These are phyloP conservation scores for Blastocystis sp. DNA, from an alignment of 352 stramenopile genomes.

Conservation along the genomic window DNA sequence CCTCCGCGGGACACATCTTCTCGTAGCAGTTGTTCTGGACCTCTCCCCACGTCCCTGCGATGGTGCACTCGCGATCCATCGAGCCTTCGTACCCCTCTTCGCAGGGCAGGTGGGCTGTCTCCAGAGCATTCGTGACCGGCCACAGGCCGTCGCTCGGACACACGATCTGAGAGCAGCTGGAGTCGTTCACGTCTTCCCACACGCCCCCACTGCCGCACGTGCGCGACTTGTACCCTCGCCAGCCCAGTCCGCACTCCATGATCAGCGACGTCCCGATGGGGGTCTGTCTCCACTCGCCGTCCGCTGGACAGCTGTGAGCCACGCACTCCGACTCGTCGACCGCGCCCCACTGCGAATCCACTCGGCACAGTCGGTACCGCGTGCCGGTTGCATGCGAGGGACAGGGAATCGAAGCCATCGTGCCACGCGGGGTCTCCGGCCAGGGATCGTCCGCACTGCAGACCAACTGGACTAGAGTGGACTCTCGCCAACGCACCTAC, in stretches of 20 bases:
- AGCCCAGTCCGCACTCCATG: background rate
- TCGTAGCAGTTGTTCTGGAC: background rate
- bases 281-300: conserved; percentile 15
- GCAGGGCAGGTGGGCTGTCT: conserved; percentile 12
- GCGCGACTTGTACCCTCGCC: conserved; percentile 1
- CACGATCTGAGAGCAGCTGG: conserved; percentile 14
- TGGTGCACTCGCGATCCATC: background rate
- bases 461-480: background rate
- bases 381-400: background rate
- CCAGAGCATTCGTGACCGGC: conserved; percentile 47
- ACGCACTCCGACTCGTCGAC: conserved; percentile 23
- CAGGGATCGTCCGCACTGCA: conserved; percentile 34
- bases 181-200: background rate
- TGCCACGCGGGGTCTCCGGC: conserved; percentile 10
- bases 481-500: background rate
- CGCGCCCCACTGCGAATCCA: conserved; percentile 1
- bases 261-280: background rate
- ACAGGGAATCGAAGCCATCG: conserved; percentile 3
- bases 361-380: background rate
- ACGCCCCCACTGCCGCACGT: conserved; percentile 20
- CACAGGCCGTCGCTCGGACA: background rate
- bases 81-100: background rate
- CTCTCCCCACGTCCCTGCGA: background rate
- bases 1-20: conserved; percentile 17
- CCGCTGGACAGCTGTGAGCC: conserved; percentile 34